Conservation (phyloP, 345 rosid species). For the Pugionium dolabratum region DNA sequence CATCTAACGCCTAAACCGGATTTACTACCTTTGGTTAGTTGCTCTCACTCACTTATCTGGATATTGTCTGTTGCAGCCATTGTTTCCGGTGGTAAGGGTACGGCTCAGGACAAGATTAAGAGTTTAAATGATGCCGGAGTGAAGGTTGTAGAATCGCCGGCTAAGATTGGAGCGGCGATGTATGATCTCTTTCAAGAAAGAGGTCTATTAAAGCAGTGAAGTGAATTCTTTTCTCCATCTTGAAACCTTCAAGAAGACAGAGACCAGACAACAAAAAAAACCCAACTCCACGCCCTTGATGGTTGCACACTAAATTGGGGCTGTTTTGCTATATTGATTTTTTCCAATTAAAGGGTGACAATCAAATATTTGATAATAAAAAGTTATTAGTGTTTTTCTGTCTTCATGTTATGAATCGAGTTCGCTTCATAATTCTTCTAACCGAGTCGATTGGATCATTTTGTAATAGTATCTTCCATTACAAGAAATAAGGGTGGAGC, state of each 20-base stretch:
- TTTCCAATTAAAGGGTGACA: slow-evolving; percentile 25
- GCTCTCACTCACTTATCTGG: slow-evolving; percentile 17
- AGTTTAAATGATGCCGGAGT: slow-evolving; percentile 89
- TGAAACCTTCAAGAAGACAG: slow-evolving; percentile 16
- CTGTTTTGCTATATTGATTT: slow-evolving; percentile 28
- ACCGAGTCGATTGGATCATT: too few species aligned
- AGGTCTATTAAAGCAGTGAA: slow-evolving; percentile 59
- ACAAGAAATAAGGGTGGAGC: not conserved
- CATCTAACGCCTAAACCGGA: not conserved
- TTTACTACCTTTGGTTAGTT: not conserved
- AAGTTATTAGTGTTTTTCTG: not conserved
- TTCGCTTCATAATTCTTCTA: not conserved
- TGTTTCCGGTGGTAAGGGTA: slow-evolving; percentile 97
- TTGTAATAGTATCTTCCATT: not conserved
- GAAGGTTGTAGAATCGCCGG: slow-evolving; percentile 93
- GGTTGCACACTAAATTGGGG: slow-evolving; percentile 33
- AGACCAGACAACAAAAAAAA: not conserved
- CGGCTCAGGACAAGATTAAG: slow-evolving; percentile 93
- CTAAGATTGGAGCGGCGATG: slow-evolving; percentile 87
- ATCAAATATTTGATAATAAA: slow-evolving; percentile 14
- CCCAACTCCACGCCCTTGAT: slow-evolving; percentile 33
- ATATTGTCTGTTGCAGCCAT: slow-evolving; percentile 60
- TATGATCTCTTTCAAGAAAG: slow-evolving; percentile 75
- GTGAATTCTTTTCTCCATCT: slow-evolving; percentile 23
- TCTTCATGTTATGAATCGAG: not conserved